These are phyloP conservation scores for Bullera alba DNA, from an alignment of 768 basidiomycete species.

Conservation along the genomic window DNA sequence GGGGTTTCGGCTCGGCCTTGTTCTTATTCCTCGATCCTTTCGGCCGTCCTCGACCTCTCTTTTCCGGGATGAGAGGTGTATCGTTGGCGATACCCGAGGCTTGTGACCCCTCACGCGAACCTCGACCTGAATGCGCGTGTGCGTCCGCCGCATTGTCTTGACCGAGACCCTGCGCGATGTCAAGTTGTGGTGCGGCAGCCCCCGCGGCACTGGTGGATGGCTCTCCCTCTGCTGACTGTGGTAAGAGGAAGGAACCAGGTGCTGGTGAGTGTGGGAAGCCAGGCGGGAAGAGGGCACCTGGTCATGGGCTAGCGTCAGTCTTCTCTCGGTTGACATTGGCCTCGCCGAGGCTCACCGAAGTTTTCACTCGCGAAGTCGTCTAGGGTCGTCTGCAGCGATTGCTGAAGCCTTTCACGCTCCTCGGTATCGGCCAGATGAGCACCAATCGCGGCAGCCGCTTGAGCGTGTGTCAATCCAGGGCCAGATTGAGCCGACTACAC, in stretches of 20 bases:
- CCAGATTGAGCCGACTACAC: slow-evolving; percentile 3
- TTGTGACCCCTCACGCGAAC: too few species aligned
- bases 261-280: slow-evolving; percentile 6
- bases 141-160: too few species aligned
- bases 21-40: slow-evolving; percentile 75
- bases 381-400: slow-evolving; percentile 20
- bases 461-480: slow-evolving; percentile 13
- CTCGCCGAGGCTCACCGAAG: slow-evolving; percentile 10
- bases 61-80: slow-evolving; percentile 47
- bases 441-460: slow-evolving; percentile 19
- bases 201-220: background rate
- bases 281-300: slow-evolving; percentile 16
- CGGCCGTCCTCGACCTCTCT: slow-evolving; percentile 67
- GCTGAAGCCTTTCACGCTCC: slow-evolving; percentile 21
- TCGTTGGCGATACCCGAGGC: too few species aligned
- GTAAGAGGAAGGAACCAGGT: background rate
- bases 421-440: slow-evolving; percentile 23
- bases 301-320: background rate
- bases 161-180: background rate
- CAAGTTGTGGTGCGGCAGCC: background rate
- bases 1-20: slow-evolving; percentile 6
- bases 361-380: slow-evolving; percentile 21
- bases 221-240: background rate
- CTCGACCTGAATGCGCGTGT: too few species aligned
- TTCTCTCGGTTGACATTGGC: background rate